Evolutionary conservation across 306 rosid genomes (phyloP), one percentile per base, ranked within the genome.

Genomic region (Trichosanthes cucumerina): DNA sequence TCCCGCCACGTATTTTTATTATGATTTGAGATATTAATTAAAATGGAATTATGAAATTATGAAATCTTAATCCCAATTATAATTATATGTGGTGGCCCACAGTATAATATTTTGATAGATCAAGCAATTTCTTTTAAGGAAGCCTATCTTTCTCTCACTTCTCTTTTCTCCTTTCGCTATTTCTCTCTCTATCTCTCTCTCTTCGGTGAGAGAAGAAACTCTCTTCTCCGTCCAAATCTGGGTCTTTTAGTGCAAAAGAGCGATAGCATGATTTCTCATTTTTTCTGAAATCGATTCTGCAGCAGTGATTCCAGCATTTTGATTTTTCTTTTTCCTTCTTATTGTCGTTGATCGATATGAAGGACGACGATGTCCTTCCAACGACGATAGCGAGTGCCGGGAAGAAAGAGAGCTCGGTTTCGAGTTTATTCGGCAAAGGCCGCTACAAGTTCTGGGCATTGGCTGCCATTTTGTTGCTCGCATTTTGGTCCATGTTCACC

Each of bases 401-500:
- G 9, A 92, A 88, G 80, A 96, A 91, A 86, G 98, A 96, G 60
- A 80, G 60, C 52, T 58, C 82, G 53, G 96, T 89, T 86, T 91
- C 89, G 57, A 82, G 82, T 69, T 34, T 87, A 11, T 83, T 89
- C 19, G 97, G 91, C 19, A 92, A 89, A 86, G 96, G 99, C 16
- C 84, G 89, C 80, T 96, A 96, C 81, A 96, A 96, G 80, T 90
- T 96, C 80, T 96, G 97, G 97, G 99, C 99, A 23, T 79, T 96
- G 77, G 97, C 91, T 5, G 99, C 93, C 21, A 96, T 96, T 57
- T 80, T 96, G 89, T 86, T 96, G 59, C 93, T 96, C 12, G 99
- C 99, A 8, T 88, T 96, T 49, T 96, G 99, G 99, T 91, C 99
- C 10, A 96, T 96, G 98, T 91, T 96, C 80, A 96, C 99, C 28